phyloP scores from a whole-genome alignment of 176 grass and related monocot genomes.

The Puccinellia tenuiflora region DNA sequence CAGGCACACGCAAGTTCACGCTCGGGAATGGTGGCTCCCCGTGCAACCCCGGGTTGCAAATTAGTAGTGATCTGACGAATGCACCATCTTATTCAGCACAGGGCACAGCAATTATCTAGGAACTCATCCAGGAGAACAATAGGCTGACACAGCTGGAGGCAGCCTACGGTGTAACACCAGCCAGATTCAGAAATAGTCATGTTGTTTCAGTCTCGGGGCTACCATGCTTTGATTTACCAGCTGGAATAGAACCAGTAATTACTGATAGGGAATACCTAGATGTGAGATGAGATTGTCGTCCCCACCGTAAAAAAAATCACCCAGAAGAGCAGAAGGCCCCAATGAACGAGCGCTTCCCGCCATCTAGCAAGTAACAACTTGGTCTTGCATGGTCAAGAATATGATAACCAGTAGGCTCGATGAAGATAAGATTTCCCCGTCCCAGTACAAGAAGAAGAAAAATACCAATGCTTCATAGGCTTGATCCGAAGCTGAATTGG shows the following conservation, averaged over 20 bases:
- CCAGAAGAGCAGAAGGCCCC: slow-evolving; percentile 1
- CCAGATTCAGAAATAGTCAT: slow-evolving; percentile 17
- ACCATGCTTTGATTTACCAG: slow-evolving; percentile 3
- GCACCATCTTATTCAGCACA: slow-evolving; percentile 4
- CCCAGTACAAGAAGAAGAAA: background rate
- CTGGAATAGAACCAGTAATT: background rate
- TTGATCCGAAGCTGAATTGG: slow-evolving; percentile 23
- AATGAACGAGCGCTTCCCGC: background rate
- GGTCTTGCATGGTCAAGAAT: slow-evolving; percentile 68
- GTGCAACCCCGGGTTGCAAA: background rate
- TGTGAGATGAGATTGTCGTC: background rate
- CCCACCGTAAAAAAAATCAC: background rate
- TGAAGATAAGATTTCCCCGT: slow-evolving; percentile 44
- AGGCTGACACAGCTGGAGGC: background rate
- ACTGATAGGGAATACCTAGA: background rate
- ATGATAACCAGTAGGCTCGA: background rate
- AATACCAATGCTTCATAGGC: background rate
- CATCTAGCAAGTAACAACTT: background rate
- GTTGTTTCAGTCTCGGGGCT: background rate
- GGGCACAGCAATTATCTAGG: background rate
- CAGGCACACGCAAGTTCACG: background rate
- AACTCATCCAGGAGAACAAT: background rate
- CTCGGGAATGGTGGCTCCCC: background rate
- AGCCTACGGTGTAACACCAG: background rate
- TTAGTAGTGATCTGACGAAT: background rate